Evolutionary conservation across 2,329 filamentous ascomycete species (phyloP).

Genomic region (Colletotrichum endophyticum): DNA sequence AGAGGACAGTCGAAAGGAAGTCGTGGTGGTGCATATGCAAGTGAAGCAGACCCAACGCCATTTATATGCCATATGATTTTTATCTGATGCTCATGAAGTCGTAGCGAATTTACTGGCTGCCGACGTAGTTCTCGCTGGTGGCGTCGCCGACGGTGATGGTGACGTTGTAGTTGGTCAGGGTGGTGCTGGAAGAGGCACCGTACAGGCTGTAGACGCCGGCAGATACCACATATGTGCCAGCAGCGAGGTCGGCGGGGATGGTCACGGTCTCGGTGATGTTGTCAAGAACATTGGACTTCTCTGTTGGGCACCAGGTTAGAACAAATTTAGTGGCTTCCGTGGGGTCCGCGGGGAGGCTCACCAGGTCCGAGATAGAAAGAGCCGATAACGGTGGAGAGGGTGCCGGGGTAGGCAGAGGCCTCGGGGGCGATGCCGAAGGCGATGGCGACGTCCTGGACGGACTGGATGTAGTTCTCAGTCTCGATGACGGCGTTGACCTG

Average conservation of each 20-base stretch:
- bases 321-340: not conserved
- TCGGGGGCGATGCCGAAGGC: conserved; percentile 41
- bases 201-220: conserved; percentile 32
- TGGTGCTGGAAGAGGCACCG: conserved; percentile 25
- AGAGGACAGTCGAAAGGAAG: not conserved
- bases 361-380: conserved; percentile 42
- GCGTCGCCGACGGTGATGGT: conserved; percentile 27
- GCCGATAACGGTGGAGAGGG: conserved; percentile 27
- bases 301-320: not conserved
- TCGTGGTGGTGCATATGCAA: not conserved
- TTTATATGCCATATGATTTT: not conserved
- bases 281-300: conserved; percentile 28
- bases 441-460: conserved; percentile 47
- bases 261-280: conserved; percentile 30
- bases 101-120: conserved; percentile 30
- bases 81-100: not conserved
- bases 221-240: conserved; percentile 27
- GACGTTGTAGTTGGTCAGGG: conserved; percentile 28
- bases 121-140: conserved; percentile 32
- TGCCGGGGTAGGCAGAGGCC: conserved; percentile 26
- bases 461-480: conserved; percentile 48
- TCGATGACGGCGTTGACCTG: conserved; percentile 37
- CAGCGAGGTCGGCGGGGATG: conserved; percentile 24
- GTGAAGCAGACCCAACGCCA: not conserved
- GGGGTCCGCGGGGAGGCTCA: conserved; percentile 17